Base-by-base conservation (phyloP, 768 basidiomycete species). In the Tremella mesenterica region DNA sequence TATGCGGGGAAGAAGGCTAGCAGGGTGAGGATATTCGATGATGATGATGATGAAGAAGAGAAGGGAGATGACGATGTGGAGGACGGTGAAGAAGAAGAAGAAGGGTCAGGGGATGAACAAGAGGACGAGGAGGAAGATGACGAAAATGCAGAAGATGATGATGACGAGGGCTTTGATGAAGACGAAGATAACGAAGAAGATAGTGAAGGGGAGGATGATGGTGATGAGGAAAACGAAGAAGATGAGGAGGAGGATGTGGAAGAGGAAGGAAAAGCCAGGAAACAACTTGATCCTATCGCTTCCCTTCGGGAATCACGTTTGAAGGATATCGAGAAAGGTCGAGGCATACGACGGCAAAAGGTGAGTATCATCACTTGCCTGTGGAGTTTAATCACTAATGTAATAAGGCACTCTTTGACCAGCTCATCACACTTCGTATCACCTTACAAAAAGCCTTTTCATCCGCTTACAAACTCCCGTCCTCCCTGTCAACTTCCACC, bases 341-440 rank as follows among this genome's bases (percentile, higher is more conserved):
- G 80, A 59, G 89, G 86, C 5, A 82, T 96, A 50, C 78, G 81
- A 44, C 81, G 80, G 57, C 93, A 97, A 75, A 80, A 90, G 50
- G 93, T 86, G 64, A 54, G 86, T 76, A 43, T 46, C 20, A 44
- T 1, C 16, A 20, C 20, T 31, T 16, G 10, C 47, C 48, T 38
- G 27, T n/a, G 10, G 16, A 46, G 27, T 43, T 9, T 23, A 48
- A 4, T 20, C 9, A 23, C 21, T 23, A n/a, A 7, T 25, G 12
- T 12, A 7, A 6, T 12, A 63, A 96, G 90, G 77, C 78, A 2
- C 73, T 91, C 30, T 95, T 89, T 86, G 89, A 96, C 70, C 77
- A 79, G 4, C 77, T 96, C 31, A 78, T 96, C 26, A 88, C 95
- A 68, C 81, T 86, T n/a, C 82, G 93, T 30, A 97, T 97, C 70